A percentile compares a stretch with the other conserved stretches of the same genome.
Conservation (phyloP, 129 eudicot species). For the Smallanthus sonchifolius region DNA sequence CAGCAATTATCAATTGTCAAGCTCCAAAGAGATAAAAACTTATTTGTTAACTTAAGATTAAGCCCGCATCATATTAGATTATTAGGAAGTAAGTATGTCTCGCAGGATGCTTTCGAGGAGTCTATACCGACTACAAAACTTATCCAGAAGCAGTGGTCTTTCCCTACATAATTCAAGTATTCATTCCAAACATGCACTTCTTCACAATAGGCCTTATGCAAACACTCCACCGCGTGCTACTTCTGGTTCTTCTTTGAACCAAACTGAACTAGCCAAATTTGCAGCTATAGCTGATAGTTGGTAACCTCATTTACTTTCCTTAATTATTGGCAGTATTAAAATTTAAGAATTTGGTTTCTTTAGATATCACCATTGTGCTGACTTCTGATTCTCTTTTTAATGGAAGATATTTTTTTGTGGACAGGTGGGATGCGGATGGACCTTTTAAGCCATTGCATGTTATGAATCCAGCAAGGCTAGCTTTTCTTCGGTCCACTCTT, state of each 20-base stretch:
- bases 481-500: constrained; percentile 84
- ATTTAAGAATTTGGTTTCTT: too few species aligned
- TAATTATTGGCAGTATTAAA: constrained; percentile 2
- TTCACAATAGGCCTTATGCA: constrained; percentile 28
- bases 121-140: constrained; percentile 30
- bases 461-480: constrained; percentile 87
- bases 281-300: constrained; percentile 79
- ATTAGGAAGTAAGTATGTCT: constrained; percentile 10
- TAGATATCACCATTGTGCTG: not conserved
- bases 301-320: constrained; percentile 23
- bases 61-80: not conserved
- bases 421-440: constrained; percentile 98
- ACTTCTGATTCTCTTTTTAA: not conserved
- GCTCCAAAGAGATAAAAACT: not conserved
- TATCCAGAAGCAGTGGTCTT: constrained; percentile 12
- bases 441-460: constrained; percentile 87
- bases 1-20: too few species aligned
- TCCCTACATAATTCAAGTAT: constrained; percentile 6
- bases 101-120: constrained; percentile 45
- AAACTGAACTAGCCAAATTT: constrained; percentile 59
- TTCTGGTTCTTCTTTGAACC: constrained; percentile 47
- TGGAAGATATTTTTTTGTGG: constrained; percentile 2
- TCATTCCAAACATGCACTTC: not conserved
- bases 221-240: constrained; percentile 21
- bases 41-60: not conserved